Percentiles rank a stretch among this genome's conserved stretches.
These are phyloP conservation scores for Corymbia calophylla DNA, from an alignment of 441 rosid species.

Conservation along the genomic window DNA sequence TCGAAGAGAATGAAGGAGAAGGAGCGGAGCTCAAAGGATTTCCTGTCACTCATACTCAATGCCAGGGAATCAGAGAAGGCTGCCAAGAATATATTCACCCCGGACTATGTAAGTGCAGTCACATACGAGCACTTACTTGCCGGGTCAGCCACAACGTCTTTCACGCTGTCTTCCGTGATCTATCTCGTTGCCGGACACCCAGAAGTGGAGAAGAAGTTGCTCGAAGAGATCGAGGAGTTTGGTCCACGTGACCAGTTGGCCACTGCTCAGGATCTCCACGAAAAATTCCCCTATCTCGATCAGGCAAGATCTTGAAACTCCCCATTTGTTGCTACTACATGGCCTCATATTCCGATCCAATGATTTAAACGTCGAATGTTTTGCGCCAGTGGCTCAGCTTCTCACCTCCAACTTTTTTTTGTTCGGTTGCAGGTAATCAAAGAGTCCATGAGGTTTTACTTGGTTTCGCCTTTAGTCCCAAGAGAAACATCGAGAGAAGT, in stretches of 20 bases:
- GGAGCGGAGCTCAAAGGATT: conserved; percentile 54
- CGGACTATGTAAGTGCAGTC: conserved; percentile 74
- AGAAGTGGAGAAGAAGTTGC: conserved; percentile 62
- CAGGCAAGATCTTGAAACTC: conserved; percentile 37
- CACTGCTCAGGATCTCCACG: conserved; percentile 56
- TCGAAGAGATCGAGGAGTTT: conserved; percentile 66
- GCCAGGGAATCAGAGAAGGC: conserved; percentile 58
- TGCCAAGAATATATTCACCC: conserved; percentile 42
- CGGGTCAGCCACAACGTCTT: conserved; percentile 83
- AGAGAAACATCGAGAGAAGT: conserved; percentile 80
- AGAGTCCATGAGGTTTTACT: conserved; percentile 77
- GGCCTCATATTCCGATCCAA: not conserved
- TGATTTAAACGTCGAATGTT: not conserved
- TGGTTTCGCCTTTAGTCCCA: conserved; percentile 80
- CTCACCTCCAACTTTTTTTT: not conserved
- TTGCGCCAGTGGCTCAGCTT: not conserved
- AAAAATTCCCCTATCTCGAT: conserved; percentile 70
- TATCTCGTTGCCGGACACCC: conserved; percentile 72
- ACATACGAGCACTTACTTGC: conserved; percentile 94
- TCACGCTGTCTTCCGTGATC: conserved; percentile 65
- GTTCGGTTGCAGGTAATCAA: conserved; percentile 54
- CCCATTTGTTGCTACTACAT: not conserved
- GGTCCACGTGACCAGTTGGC: conserved; percentile 52
- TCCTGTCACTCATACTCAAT: conserved; percentile 63
- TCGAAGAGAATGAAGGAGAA: conserved; percentile 47